phyloP scores from a whole-genome alignment of 1,139 yeast genomes.

The Pichia sp. region DNA sequence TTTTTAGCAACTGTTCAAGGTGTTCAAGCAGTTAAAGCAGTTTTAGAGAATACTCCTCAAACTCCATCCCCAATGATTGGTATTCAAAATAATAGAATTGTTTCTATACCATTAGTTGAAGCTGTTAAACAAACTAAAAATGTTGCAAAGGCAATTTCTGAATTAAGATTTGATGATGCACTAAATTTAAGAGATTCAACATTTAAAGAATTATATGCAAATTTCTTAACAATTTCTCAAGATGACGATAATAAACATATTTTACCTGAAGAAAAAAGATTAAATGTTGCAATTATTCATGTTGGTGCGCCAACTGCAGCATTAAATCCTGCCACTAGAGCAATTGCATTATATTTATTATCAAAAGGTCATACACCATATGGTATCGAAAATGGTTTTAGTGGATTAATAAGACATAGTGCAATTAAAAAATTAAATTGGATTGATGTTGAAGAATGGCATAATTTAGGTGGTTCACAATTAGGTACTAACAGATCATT shows the following conservation, averaged over 20 bases:
- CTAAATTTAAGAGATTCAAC: constrained; percentile 82
- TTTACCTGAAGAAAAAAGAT: constrained; percentile 45
- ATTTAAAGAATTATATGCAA: constrained; percentile 70
- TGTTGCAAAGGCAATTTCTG: constrained; percentile 79
- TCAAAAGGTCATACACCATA: constrained; percentile 83
- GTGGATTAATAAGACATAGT: constrained; percentile 82
- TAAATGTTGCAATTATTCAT: constrained; percentile 74
- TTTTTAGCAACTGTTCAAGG: constrained; percentile 91
- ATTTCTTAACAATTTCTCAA: constrained; percentile 62
- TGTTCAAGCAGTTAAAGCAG: constrained; percentile 94
- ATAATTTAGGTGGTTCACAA: constrained; percentile 87
- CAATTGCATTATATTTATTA: constrained; percentile 85
- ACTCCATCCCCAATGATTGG: constrained; percentile 97
- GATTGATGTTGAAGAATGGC: constrained; percentile 89
- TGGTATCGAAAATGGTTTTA: constrained; percentile 87
- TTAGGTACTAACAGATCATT: constrained; percentile 88
- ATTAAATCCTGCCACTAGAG: constrained; percentile 86
- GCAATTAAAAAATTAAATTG: constrained; percentile 67
- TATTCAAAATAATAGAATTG: constrained; percentile 77
- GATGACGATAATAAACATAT: constrained; percentile 52
- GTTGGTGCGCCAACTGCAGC: constrained; percentile 98
- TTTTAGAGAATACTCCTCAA: constrained; percentile 77
- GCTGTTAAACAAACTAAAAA: constrained; percentile 81
- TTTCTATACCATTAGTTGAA: constrained; percentile 76
- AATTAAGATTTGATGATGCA: constrained; percentile 77